These are phyloP conservation scores for Malus sieversii DNA, from an alignment of 306 rosid species.

Conservation along the genomic window DNA sequence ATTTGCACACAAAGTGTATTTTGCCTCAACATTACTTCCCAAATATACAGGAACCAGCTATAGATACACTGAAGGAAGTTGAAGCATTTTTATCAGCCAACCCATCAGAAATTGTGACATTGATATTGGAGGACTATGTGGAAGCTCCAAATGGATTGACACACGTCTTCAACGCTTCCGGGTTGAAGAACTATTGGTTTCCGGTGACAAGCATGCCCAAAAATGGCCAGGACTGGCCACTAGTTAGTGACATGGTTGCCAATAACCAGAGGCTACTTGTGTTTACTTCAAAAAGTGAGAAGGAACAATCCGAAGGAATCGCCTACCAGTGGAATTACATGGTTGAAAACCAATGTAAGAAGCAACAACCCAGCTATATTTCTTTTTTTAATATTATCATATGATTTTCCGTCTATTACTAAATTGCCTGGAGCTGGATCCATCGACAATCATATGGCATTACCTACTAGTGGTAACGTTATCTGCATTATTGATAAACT, in stretches of 20 bases:
- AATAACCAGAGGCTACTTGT: slow-evolving; percentile 71
- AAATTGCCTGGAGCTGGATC: background rate
- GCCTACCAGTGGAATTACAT: slow-evolving; percentile 89
- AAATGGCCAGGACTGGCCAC: slow-evolving; percentile 73
- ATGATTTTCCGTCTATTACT: background rate
- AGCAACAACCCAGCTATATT: background rate
- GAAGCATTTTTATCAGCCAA: slow-evolving; percentile 65
- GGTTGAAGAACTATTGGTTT: slow-evolving; percentile 75
- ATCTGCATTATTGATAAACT: background rate
- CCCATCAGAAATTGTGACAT: slow-evolving; percentile 68
- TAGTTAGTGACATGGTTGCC: slow-evolving; percentile 69
- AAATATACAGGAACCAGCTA: slow-evolving; percentile 52
- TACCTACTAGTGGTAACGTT: background rate
- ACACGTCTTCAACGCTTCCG: slow-evolving; percentile 56
- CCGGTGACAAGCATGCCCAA: slow-evolving; percentile 70
- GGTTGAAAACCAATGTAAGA: slow-evolving; percentile 79
- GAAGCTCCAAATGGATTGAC: slow-evolving; percentile 68
- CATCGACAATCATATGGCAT: background rate
- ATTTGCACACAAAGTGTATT: background rate
- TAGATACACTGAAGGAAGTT: slow-evolving; percentile 60
- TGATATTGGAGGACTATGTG: slow-evolving; percentile 89
- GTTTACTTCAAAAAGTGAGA: slow-evolving; percentile 52
- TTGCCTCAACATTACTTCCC: background rate
- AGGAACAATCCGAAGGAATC: slow-evolving; percentile 69
- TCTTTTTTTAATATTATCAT: background rate